Base-by-base conservation (phyloP, 805 yeast genomes). In the Phaffomyces opuntiae region DNA sequence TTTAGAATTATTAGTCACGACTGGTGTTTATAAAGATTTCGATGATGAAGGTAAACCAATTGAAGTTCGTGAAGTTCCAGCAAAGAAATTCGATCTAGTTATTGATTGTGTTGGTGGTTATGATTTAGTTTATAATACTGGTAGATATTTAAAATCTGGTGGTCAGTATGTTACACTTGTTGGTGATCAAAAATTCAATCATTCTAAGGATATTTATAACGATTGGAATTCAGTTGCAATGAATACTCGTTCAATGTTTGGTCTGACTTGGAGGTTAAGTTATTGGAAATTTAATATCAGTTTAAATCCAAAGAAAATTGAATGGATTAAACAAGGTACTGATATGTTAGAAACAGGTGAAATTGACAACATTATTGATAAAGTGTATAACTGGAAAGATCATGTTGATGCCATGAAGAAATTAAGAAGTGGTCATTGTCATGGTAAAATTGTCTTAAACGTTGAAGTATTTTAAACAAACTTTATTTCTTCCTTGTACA, bases 101-200 rank as follows among this genome's bases (percentile, higher is more conserved):
- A 56, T 83, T 12, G 96, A 88, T 64, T 74, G 81, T 49, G 74
- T 79, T 42, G 93, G 96, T 36, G 85, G 85, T 38, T 68, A 70
- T 40, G 78, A 75, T 31, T 70, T 83, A 6, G 43, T 55, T 9
- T 48, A 45, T 4, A 66, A 74, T 35, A 67, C 77, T 25, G 54
- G 62, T 9, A 53, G 66, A 32, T 68, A 72, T 26, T 63, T 84
- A 46, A 73, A 69, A 49, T 57, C 69, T 9, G 76, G 78, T 6
- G 77, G 81, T 16, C 65, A 70, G 36, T 85, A 75, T 55, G 63
- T 76, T 9, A 75, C 86, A 7, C 71, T 83, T 27, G 78, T 73
- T 12, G 96, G 95, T 14, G 89, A 83, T 53, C 57, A 62, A 33
- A 71, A 71, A 44, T 63, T 65, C 38, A 58, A 71, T 37, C 75